These are phyloP conservation scores for Coelastrella sp. DNA, from an alignment of 139 green algal species.

Conservation along the genomic window DNA sequence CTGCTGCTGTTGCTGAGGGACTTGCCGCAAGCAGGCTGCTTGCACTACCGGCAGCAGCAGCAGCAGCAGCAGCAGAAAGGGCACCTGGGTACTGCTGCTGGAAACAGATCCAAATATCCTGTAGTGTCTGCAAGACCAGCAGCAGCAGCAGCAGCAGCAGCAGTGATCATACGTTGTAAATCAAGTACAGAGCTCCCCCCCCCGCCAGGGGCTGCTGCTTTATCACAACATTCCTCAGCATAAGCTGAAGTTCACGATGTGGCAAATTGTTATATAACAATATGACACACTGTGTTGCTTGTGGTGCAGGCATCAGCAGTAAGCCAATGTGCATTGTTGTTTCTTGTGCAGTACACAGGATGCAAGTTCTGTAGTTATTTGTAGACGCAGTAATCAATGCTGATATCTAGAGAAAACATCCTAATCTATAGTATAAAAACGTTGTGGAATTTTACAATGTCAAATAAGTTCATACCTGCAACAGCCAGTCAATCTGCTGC, in stretches of 20 bases:
- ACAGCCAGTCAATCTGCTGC: conserved; percentile 51
- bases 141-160: background rate
- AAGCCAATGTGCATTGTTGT: too few relatives aligned
- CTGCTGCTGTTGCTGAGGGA: background rate
- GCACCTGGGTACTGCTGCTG: background rate
- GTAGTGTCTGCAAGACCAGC: conserved; percentile 9
- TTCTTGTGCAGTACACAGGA: too few relatives aligned
- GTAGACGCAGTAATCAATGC: too few relatives aligned
- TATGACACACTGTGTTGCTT: too few relatives aligned
- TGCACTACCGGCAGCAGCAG: conserved; percentile 17
- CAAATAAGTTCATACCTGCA: conserved; percentile 14
- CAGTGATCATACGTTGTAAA: too few relatives aligned
- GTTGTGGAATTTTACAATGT: background rate
- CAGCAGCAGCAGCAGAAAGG: conserved; percentile 9
- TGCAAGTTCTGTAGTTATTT: too few relatives aligned
- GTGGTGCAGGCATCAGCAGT: background rate
- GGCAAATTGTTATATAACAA: too few relatives aligned
- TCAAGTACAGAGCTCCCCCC: too few relatives aligned
- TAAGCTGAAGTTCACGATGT: too few relatives aligned
- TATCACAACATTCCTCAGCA: too few relatives aligned
- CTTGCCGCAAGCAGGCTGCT: background rate
- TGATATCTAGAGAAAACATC: background rate
- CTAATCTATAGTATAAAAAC: background rate
- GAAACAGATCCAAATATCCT: conserved; percentile 6
- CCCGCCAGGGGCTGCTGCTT: too few relatives aligned